phyloP scores from a whole-genome alignment of 2,329 filamentous ascomycete species.

The Aspergillus niger region DNA sequence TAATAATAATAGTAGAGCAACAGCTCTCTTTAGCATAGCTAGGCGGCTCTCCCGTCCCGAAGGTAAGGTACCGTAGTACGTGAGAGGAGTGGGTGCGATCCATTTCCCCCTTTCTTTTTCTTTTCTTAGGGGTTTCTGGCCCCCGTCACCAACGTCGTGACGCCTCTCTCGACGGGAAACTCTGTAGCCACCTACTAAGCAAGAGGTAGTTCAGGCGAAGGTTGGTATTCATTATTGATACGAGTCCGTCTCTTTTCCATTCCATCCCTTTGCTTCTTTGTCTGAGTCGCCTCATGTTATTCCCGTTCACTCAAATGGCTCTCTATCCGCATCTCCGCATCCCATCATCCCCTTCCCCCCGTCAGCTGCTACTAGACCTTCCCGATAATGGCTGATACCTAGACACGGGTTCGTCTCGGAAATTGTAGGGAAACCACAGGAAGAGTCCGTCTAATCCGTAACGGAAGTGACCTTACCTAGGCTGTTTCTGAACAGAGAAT shows the following conservation, averaged over 20 bases:
- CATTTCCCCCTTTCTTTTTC: constrained; percentile 30
- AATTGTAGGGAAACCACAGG: constrained; percentile 10
- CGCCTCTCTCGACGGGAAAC: background rate
- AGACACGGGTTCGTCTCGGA: constrained; percentile 9
- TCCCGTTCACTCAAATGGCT: constrained; percentile 2
- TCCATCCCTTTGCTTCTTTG: background rate
- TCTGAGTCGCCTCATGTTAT: background rate
- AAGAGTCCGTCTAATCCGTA: constrained; percentile 9
- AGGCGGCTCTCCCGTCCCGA: constrained; percentile 38
- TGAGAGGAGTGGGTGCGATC: constrained; percentile 24
- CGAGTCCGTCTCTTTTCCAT: background rate
- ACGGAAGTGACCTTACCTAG: background rate
- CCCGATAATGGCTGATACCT: constrained; percentile 8
- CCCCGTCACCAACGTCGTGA: constrained; percentile 21
- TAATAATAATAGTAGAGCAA: constrained; percentile 5
- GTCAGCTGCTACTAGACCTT: background rate
- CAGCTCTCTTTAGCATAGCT: constrained; percentile 26
- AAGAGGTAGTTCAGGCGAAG: background rate
- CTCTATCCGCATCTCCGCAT: background rate
- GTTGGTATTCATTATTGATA: background rate
- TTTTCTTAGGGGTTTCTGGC: constrained; percentile 20
- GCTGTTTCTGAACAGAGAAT: background rate
- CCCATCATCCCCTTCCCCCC: background rate
- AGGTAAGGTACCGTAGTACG: constrained; percentile 30
- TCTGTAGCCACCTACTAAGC: background rate